Evolutionary conservation across 2,329 filamentous ascomycete species (phyloP).

Genomic region (Aureobasidium subglaciale): DNA sequence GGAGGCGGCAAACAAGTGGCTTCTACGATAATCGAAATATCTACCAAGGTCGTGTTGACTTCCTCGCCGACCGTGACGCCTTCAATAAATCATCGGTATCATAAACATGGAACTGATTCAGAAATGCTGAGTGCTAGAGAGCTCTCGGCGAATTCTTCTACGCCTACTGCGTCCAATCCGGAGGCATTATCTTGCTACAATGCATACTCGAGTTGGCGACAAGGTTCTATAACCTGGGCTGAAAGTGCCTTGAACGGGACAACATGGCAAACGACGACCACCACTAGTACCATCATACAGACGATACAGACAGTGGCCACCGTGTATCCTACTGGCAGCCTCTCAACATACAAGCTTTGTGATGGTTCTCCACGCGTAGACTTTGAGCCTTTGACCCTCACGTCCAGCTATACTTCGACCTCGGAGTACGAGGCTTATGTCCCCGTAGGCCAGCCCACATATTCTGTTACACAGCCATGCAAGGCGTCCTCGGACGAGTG

Average conservation of each 20-base stretch:
- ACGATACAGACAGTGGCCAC: not conserved
- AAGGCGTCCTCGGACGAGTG: conserved; percentile 16
- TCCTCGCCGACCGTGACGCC: not conserved
- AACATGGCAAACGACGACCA: not conserved
- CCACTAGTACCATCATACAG: conserved; percentile 1
- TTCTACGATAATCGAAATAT: not conserved
- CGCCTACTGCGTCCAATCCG: not conserved
- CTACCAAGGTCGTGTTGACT: not conserved
- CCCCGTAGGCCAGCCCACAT: conserved; percentile 8
- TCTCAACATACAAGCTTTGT: conserved; percentile 20
- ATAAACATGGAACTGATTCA: not conserved
- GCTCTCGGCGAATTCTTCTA: not conserved
- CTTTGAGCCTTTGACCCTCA: conserved; percentile 16
- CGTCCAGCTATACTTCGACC: conserved; percentile 2
- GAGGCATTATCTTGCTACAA: conserved; percentile 5
- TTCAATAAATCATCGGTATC: not conserved
- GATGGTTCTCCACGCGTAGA: conserved; percentile 22
- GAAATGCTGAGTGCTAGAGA: not conserved
- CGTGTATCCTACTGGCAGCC: conserved; percentile 1
- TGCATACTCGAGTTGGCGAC: not conserved
- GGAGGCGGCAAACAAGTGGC: not conserved
- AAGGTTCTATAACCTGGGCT: not conserved
- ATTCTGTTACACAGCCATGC: conserved; percentile 18
- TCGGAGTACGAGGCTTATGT: not conserved
- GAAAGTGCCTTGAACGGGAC: not conserved